phyloP scores from a whole-genome alignment of 2,329 filamentous ascomycete genomes.

The Blastomyces parvus region DNA sequence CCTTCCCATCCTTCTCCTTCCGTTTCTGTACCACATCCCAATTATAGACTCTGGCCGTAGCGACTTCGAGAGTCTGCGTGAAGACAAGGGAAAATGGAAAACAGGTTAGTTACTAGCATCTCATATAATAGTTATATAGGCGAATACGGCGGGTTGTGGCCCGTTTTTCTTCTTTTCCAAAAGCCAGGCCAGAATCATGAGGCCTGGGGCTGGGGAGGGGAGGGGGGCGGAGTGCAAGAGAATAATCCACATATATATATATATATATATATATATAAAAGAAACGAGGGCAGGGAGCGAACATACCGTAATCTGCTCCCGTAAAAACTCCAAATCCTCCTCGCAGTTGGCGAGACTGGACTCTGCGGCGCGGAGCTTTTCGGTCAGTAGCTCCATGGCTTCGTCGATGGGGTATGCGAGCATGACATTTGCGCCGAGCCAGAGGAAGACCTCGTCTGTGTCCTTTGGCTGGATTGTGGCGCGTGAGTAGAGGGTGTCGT shows the following conservation, averaged over 20 bases:
- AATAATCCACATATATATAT: not conserved
- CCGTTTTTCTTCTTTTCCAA: not conserved
- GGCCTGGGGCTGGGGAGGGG: not conserved
- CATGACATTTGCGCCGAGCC: conserved; percentile 99
- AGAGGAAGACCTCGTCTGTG: conserved; percentile 78
- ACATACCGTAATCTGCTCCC: conserved; percentile 89
- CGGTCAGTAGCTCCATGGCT: conserved; percentile 65
- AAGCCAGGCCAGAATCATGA: not conserved
- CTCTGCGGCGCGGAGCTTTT: conserved; percentile 71
- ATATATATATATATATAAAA: conserved; percentile 2
- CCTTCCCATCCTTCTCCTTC: conserved; percentile 58
- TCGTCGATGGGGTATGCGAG: conserved; percentile 85
- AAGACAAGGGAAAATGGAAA: conserved; percentile 9
- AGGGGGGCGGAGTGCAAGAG: not conserved
- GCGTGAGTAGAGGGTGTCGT: conserved; percentile 89
- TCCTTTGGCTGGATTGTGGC: conserved; percentile 67
- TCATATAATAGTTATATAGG: conserved; percentile 9
- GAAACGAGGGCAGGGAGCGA: conserved; percentile 8
- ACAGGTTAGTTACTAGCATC: conserved; percentile 17
- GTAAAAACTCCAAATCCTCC: conserved; percentile 88
- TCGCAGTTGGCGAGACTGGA: conserved; percentile 77
- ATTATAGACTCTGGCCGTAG: conserved; percentile 94
- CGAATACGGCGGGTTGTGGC: not conserved
- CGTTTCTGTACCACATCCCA: conserved; percentile 96
- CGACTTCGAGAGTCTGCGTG: conserved; percentile 84